These are phyloP conservation scores for Cladorrhinum samala DNA, from an alignment of 495 filamentous ascomycete species.

Conservation along the genomic window DNA sequence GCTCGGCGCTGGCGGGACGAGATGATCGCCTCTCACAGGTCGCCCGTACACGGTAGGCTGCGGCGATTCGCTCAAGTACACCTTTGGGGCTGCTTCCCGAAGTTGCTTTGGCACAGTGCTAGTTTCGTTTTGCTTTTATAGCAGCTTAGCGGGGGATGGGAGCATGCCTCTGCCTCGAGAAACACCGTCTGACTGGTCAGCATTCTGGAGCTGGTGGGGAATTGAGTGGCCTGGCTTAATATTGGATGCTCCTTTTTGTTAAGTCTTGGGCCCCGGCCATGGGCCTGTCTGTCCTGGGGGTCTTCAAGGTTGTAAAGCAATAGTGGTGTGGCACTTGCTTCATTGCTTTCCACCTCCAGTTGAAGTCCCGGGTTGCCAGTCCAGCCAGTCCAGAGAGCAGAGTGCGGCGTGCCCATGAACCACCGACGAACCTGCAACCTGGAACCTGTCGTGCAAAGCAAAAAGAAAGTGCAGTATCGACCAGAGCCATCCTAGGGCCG, in stretches of 20 bases:
- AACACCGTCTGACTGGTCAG: conserved; percentile 5
- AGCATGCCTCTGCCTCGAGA: conserved; percentile 2
- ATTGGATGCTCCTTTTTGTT: conserved; percentile 20
- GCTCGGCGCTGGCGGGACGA: too few relatives aligned
- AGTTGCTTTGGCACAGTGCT: not conserved
- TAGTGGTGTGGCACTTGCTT: conserved; percentile 11
- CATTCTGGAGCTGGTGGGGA: not conserved
- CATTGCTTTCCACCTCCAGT: not conserved
- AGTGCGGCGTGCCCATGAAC: too few relatives aligned
- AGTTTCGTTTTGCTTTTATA: not conserved
- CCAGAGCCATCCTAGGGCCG: not conserved
- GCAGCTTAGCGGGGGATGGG: conserved; percentile 7
- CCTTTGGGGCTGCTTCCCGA: not conserved
- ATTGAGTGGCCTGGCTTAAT: conserved; percentile 7
- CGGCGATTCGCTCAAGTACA: not conserved
- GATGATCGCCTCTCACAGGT: too few relatives aligned
- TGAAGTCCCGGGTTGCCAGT: not conserved
- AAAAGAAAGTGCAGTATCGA: conserved; percentile 10
- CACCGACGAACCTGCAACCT: too few relatives aligned
- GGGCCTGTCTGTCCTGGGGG: too few relatives aligned
- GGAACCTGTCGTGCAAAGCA: too few relatives aligned
- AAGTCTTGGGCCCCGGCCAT: conserved; percentile 8
- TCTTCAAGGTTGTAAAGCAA: too few relatives aligned
- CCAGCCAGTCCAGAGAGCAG: too few relatives aligned
- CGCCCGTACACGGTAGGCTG: too few relatives aligned